These are phyloP conservation scores for Hypoxylon intermedium DNA, from an alignment of 495 filamentous ascomycete genomes.

Conservation along the genomic window DNA sequence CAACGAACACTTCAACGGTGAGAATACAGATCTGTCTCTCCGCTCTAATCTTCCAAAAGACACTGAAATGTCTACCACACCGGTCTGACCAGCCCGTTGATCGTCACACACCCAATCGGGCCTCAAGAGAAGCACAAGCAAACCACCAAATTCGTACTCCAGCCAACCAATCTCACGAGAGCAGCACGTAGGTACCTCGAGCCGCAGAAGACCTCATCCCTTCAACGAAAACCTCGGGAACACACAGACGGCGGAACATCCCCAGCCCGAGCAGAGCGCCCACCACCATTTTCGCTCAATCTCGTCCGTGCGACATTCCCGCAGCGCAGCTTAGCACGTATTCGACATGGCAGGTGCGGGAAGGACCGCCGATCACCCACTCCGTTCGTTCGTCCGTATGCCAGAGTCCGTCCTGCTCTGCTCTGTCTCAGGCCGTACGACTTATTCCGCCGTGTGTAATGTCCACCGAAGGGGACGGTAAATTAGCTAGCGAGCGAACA, in stretches of 20 bases:
- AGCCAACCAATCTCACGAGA: constrained; percentile 4
- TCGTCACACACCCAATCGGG: too few species aligned
- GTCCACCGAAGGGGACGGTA: neutral
- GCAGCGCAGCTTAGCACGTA: constrained; percentile 5
- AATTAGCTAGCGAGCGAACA: constrained; percentile 1
- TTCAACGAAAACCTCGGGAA: too few species aligned
- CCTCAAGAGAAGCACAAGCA: constrained; percentile 4
- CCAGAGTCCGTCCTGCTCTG: neutral
- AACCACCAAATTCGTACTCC: constrained; percentile 4
- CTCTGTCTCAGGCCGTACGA: constrained; percentile 14
- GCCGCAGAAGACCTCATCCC: too few species aligned
- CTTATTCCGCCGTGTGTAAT: constrained; percentile 10
- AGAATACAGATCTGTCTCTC: constrained; percentile 23
- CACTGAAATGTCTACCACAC: too few species aligned
- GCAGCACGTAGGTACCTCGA: too few species aligned
- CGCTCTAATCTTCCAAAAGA: too few species aligned
- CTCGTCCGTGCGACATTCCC: constrained; percentile 17
- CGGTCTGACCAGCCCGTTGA: too few species aligned
- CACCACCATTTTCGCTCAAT: neutral
- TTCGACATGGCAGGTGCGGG: constrained; percentile 1
- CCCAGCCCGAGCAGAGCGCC: neutral
- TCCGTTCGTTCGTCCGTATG: constrained; percentile 1
- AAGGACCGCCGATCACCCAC: constrained; percentile 3
- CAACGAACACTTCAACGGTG: neutral
- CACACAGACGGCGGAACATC: neutral